A percentile compares a stretch with the other conserved stretches of the same genome.
These are phyloP conservation scores for Debaryomyces subglobosus DNA, from an alignment of 1,139 yeast species.

Conservation along the genomic window DNA sequence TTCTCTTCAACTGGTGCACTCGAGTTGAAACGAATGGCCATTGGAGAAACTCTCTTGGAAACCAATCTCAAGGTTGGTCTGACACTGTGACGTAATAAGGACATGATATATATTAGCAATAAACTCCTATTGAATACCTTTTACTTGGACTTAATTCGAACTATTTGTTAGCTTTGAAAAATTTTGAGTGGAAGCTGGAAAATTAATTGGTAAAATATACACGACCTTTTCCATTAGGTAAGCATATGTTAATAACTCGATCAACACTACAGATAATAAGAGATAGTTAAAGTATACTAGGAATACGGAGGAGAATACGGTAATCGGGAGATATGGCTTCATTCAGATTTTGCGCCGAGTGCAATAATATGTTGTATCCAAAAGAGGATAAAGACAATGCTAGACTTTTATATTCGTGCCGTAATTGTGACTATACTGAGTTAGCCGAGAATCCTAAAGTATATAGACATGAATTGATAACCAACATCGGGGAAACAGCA, in stretches of 20 bases:
- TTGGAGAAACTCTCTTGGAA: slow-evolving; percentile 29
- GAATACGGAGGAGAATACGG: slow-evolving; percentile 1
- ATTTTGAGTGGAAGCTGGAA: slow-evolving; percentile 18
- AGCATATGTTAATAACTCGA: slow-evolving; percentile 11
- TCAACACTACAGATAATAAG: background rate
- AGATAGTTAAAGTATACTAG: background rate
- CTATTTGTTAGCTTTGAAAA: slow-evolving; percentile 17
- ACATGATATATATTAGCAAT: slow-evolving; percentile 18
- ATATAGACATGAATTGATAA: slow-evolving; percentile 88
- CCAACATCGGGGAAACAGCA: slow-evolving; percentile 92
- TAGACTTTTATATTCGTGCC: slow-evolving; percentile 84
- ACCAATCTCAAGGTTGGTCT: slow-evolving; percentile 41
- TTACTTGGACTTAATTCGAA: background rate
- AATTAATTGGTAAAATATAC: slow-evolving; percentile 3
- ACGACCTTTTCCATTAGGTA: slow-evolving; percentile 20
- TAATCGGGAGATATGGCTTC: slow-evolving; percentile 62
- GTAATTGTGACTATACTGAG: slow-evolving; percentile 94
- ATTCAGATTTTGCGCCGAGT: slow-evolving; percentile 89
- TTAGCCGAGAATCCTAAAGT: slow-evolving; percentile 88
- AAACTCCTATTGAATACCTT: background rate
- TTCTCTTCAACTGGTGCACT: slow-evolving; percentile 44
- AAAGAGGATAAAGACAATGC: slow-evolving; percentile 81
- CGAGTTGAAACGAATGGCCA: slow-evolving; percentile 55
- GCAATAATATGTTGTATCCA: slow-evolving; percentile 99
- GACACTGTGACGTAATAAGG: slow-evolving; percentile 42